A percentile compares a stretch with the other conserved stretches of the same genome.
These are phyloP conservation scores for Candida ponderosae DNA, from an alignment of 805 yeast species.

Conservation along the genomic window DNA sequence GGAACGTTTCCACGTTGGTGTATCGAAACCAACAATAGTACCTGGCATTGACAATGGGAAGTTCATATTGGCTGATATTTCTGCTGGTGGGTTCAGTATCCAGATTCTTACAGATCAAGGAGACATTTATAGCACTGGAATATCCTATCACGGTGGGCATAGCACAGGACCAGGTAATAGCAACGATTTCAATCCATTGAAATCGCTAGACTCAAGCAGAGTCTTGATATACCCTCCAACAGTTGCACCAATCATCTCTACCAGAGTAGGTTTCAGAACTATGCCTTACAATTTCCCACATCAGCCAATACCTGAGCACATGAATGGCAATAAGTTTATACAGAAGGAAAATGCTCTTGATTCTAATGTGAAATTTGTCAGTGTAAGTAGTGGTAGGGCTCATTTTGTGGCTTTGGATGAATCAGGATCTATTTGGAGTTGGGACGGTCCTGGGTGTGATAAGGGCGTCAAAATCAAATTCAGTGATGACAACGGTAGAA, in stretches of 20 bases:
- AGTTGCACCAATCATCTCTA: not conserved
- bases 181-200: constrained; percentile 25
- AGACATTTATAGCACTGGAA: constrained; percentile 46
- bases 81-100: constrained; percentile 61
- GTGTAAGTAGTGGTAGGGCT: constrained; percentile 54
- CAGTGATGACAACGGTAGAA: constrained; percentile 13
- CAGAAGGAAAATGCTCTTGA: constrained; percentile 12
- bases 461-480: constrained; percentile 39
- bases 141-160: constrained; percentile 31
- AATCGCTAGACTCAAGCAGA: not conserved
- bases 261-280: no score
- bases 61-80: constrained; percentile 35
- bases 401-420: constrained; percentile 57
- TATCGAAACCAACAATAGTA: constrained; percentile 31
- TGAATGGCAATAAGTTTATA: not conserved
- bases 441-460: constrained; percentile 43
- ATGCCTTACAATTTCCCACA: no score
- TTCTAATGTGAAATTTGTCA: constrained; percentile 27
- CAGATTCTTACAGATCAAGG: constrained; percentile 52
- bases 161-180: constrained; percentile 30
- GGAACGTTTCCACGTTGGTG: constrained; percentile 19
- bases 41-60: constrained; percentile 24
- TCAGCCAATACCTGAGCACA: no score
- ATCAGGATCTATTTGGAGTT: constrained; percentile 41
- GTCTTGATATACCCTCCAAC: not conserved